Percentiles rank a stretch among this genome's conserved stretches.
Evolutionary conservation across 2,329 filamentous ascomycete species (phyloP).

Genomic region (Scedosporium apiospermum): DNA sequence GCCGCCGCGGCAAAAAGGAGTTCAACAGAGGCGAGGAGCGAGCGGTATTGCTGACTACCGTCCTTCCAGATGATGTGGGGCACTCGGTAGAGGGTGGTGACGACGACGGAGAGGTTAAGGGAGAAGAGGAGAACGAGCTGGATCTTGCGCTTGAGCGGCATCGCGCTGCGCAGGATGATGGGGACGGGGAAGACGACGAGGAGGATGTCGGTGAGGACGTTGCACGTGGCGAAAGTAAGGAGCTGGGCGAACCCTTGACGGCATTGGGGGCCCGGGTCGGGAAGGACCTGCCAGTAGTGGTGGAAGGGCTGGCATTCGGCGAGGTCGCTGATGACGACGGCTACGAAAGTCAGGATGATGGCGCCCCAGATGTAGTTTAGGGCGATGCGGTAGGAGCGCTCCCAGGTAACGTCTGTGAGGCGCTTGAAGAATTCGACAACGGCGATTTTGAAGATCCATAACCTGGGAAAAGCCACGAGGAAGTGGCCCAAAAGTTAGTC

Average conservation of each 20-base stretch:
- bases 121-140: slow-evolving; percentile 76
- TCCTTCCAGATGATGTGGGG: slow-evolving; percentile 61
- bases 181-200: slow-evolving; percentile 84
- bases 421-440: slow-evolving; percentile 88
- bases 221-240: slow-evolving; percentile 80
- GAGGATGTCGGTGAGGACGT: slow-evolving; percentile 80
- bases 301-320: slow-evolving; percentile 70
- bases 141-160: slow-evolving; percentile 68
- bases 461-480: slow-evolving; percentile 36
- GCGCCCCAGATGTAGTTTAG: slow-evolving; percentile 66
- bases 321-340: slow-evolving; percentile 71
- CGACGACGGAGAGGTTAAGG: slow-evolving; percentile 70
- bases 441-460: slow-evolving; percentile 87
- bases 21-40: slow-evolving; percentile 81
- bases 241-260: slow-evolving; percentile 81
- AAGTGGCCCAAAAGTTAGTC: not conserved
- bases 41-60: slow-evolving; percentile 77
- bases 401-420: slow-evolving; percentile 74
- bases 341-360: slow-evolving; percentile 68
- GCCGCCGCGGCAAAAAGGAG: slow-evolving; percentile 80
- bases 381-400: slow-evolving; percentile 61
- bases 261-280: slow-evolving; percentile 78
- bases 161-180: slow-evolving; percentile 70
- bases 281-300: slow-evolving; percentile 72
- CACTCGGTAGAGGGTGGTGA: slow-evolving; percentile 72